Evolutionary conservation across 225 moss, liverwort and hornwort genomes (phyloP).

Genomic region (Marchantia paleacea): DNA sequence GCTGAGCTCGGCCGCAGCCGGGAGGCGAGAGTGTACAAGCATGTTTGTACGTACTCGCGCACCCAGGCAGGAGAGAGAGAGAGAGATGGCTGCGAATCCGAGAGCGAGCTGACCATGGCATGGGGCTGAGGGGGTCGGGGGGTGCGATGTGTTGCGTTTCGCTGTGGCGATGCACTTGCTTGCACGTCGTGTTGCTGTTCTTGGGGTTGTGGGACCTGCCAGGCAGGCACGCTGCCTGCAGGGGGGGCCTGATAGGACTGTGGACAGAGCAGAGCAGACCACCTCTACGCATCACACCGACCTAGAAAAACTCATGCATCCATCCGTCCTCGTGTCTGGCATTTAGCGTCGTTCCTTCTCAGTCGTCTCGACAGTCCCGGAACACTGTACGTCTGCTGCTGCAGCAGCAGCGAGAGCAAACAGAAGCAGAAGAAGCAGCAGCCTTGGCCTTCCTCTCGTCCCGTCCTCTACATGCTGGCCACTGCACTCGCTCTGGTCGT

Average conservation of each 20-base stretch:
- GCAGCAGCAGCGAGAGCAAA: neutral
- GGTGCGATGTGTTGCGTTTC: neutral
- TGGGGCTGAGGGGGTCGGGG: neutral
- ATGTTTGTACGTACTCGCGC: neutral
- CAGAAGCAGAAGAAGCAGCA: neutral
- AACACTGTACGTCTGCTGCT: neutral
- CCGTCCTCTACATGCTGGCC: neutral
- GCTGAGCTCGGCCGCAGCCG: neutral
- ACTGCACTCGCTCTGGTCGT: constrained; percentile 9
- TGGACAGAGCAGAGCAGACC: neutral
- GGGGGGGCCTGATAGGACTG: neutral
- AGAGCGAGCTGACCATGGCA: neutral
- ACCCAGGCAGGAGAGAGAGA: neutral
- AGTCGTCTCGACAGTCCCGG: neutral
- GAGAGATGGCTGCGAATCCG: neutral
- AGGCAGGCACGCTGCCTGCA: neutral
- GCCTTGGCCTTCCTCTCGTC: neutral
- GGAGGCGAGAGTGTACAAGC: neutral
- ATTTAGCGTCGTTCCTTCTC: neutral
- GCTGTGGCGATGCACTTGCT: constrained; percentile 12
- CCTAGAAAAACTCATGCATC: neutral
- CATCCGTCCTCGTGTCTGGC: neutral
- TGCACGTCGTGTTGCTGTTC: constrained; percentile 17
- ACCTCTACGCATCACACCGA: neutral
- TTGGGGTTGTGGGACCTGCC: neutral